phyloP scores from a whole-genome alignment of 2,329 filamentous ascomycete genomes.

The Colletotrichum sp. region DNA sequence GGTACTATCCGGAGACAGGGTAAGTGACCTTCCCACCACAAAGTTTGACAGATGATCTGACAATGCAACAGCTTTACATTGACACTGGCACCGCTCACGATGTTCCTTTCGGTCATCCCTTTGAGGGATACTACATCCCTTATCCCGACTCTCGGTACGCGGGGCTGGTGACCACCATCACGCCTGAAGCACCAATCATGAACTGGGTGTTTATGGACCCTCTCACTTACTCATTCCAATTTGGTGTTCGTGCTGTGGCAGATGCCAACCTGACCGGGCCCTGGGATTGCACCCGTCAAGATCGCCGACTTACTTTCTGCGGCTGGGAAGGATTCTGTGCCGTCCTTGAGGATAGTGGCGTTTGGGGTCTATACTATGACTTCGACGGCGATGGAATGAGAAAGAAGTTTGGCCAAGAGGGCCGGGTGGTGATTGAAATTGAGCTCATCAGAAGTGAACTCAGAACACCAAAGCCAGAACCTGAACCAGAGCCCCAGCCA shows the following conservation, averaged over 20 bases:
- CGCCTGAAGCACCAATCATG: conserved; percentile 51
- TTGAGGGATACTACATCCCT: conserved; percentile 62
- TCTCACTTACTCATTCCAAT: conserved; percentile 50
- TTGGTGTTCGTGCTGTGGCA: conserved; percentile 46
- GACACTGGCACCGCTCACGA: conserved; percentile 41
- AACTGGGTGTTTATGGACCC: conserved; percentile 57
- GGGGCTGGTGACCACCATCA: conserved; percentile 54
- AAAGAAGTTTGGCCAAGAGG: conserved; percentile 48
- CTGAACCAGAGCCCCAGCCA: neutral
- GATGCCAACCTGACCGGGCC: conserved; percentile 51
- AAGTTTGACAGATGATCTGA: neutral
- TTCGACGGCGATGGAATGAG: conserved; percentile 46
- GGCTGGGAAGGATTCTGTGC: conserved; percentile 54
- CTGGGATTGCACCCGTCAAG: conserved; percentile 58
- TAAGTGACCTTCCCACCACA: conserved; percentile 11
- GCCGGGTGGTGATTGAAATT: conserved; percentile 57
- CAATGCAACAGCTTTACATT: conserved; percentile 45
- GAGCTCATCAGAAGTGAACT: conserved; percentile 59
- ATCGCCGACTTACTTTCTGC: conserved; percentile 53
- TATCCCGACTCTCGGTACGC: conserved; percentile 56
- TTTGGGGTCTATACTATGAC: conserved; percentile 56
- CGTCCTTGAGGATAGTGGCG: conserved; percentile 47
- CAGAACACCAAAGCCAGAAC: conserved; percentile 8
- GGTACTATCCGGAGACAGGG: conserved; percentile 49
- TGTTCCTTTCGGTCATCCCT: conserved; percentile 50